These are phyloP conservation scores for Cubamyces sp. DNA, from an alignment of 768 basidiomycete genomes.

Conservation along the genomic window DNA sequence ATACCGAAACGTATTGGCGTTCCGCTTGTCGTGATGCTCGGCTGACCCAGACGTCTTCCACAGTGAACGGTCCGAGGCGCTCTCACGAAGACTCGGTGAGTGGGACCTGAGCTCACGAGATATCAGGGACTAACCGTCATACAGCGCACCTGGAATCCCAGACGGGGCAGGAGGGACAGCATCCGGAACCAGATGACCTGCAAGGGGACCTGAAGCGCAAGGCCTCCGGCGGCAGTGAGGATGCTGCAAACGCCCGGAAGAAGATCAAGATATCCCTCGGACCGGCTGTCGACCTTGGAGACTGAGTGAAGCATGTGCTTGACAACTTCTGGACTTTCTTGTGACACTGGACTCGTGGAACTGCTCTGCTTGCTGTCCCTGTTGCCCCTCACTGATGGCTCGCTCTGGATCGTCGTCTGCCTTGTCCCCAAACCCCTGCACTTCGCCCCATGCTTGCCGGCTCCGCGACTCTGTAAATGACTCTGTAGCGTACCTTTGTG, in stretches of 20 bases:
- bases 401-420: neutral
- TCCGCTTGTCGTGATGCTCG: conserved; percentile 8
- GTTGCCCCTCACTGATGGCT: neutral
- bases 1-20: conserved; percentile 10
- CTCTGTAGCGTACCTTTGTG: too few species aligned
- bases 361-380: neutral
- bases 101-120: neutral
- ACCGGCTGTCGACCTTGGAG: conserved; percentile 72
- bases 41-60: conserved; percentile 6
- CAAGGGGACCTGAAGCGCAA: conserved; percentile 39
- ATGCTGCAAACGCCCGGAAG: conserved; percentile 42
- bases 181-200: conserved; percentile 25
- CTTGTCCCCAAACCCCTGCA: too few species aligned
- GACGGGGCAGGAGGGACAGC: conserved; percentile 47
- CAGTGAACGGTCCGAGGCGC: conserved; percentile 6
- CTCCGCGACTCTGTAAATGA: too few species aligned
- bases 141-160: conserved; percentile 33
- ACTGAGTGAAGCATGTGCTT: conserved; percentile 42
- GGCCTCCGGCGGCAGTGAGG: conserved; percentile 21
- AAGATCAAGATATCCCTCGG: conserved; percentile 76
- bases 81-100: conserved; percentile 6
- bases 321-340: conserved; percentile 5
- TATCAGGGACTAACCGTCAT: neutral
- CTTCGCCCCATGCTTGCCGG: too few species aligned
- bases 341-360: conserved; percentile 1